These are phyloP conservation scores for Liriodendron chinense DNA, from an alignment of 164 flowering plant species.

Conservation along the genomic window DNA sequence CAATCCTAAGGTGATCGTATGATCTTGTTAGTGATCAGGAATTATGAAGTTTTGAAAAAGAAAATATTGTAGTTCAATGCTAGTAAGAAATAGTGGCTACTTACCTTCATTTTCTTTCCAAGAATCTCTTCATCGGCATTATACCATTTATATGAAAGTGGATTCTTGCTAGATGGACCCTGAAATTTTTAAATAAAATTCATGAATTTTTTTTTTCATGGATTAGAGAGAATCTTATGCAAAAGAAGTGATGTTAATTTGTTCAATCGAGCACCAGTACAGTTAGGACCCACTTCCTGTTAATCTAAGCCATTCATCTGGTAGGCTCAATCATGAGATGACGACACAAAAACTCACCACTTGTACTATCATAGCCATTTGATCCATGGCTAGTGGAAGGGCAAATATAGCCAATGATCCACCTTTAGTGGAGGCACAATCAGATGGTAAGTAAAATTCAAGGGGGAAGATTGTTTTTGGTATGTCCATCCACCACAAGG, in stretches of 20 bases:
- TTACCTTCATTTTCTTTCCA: constrained; percentile 55
- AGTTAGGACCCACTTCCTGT: too few relatives aligned
- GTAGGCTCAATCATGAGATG: too few relatives aligned
- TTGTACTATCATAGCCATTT: too few relatives aligned
- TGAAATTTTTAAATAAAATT: not conserved
- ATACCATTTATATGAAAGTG: constrained; percentile 79
- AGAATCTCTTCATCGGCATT: constrained; percentile 82
- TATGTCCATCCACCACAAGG: too few relatives aligned
- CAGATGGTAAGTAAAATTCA: not conserved
- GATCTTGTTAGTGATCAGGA: not conserved
- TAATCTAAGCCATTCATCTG: too few relatives aligned
- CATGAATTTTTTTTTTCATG: too few relatives aligned
- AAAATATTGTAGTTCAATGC: not conserved
- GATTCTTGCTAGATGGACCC: constrained; percentile 51
- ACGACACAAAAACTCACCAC: too few relatives aligned
- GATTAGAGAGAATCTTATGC: too few relatives aligned
- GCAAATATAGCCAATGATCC: not conserved
- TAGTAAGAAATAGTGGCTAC: not conserved
- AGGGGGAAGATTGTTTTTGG: not conserved
- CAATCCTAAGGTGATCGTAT: constrained; percentile 41
- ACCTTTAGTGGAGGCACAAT: not conserved
- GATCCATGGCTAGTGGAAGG: too few relatives aligned
- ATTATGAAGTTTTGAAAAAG: not conserved
- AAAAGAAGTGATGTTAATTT: too few relatives aligned
- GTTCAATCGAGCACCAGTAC: too few relatives aligned